A percentile compares a stretch with the other conserved stretches of the same genome.
These are phyloP conservation scores for Clathrospora elynae DNA, from an alignment of 2,329 filamentous ascomycete genomes.

Conservation along the genomic window DNA sequence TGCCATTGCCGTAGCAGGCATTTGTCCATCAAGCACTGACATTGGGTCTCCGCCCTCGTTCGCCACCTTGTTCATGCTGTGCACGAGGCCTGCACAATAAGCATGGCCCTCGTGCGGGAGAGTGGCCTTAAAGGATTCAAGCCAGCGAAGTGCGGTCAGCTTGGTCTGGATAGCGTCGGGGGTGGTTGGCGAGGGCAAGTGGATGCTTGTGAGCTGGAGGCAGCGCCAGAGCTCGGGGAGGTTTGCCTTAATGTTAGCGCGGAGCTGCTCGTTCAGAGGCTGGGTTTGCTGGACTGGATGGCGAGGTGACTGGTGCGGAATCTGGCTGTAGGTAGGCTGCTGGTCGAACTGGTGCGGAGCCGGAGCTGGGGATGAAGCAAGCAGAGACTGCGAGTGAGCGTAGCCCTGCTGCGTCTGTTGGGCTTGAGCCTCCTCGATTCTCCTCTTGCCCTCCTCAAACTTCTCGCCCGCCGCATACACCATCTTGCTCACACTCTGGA, in stretches of 20 bases:
- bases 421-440: background rate
- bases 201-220: background rate
- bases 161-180: no score
- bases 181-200: no score
- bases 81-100: no score
- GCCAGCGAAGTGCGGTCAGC: no score
- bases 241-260: constrained; percentile 3
- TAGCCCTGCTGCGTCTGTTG: background rate
- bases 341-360: background rate
- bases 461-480: background rate
- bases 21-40: no score
- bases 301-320: background rate
- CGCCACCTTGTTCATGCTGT: no score
- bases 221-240: constrained; percentile 4
- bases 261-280: constrained; percentile 2
- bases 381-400: background rate
- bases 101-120: no score
- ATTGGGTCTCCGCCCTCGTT: no score
- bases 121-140: no score
- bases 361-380: background rate
- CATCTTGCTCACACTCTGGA: background rate
- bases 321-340: background rate
- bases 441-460: background rate
- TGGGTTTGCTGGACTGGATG: background rate
- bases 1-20: no score